These are phyloP conservation scores for Drechslerella dactyloides DNA, from an alignment of 2,329 filamentous ascomycete species.

Conservation along the genomic window DNA sequence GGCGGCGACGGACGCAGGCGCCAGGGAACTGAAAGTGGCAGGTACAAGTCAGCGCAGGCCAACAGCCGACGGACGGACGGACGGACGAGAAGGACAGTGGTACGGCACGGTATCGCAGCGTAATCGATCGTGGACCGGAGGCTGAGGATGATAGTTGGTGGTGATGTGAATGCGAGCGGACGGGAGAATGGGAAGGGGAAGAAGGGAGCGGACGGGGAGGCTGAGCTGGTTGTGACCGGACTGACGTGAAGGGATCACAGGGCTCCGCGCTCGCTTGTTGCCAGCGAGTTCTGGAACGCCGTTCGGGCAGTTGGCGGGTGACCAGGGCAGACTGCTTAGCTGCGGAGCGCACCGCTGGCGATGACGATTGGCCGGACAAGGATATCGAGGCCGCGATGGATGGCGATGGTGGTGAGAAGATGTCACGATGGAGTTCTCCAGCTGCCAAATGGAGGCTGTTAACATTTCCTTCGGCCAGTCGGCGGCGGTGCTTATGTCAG, in stretches of 20 bases:
- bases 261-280: conserved; percentile 12
- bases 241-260: conserved; percentile 26
- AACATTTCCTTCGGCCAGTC: too few relatives aligned
- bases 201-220: too few relatives aligned
- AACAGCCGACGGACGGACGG: too few relatives aligned
- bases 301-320: conserved; percentile 44
- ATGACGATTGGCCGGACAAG: conserved; percentile 16
- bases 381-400: neutral
- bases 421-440: neutral
- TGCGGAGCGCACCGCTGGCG: conserved; percentile 23
- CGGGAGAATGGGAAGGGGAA: neutral
- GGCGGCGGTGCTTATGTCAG: neutral
- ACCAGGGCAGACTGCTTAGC: conserved; percentile 8
- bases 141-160: too few relatives aligned
- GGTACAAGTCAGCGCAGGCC: too few relatives aligned
- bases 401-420: neutral
- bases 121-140: too few relatives aligned
- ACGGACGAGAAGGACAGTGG: too few relatives aligned
- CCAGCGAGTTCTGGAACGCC: conserved; percentile 15
- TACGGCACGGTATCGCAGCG: too few relatives aligned
- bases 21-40: too few relatives aligned
- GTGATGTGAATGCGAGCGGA: too few relatives aligned
- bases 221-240: neutral
- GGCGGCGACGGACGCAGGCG: neutral
- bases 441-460: too few relatives aligned